Percentiles rank a stretch among this genome's conserved stretches.
Evolutionary conservation across 1,139 yeast species (phyloP).

Genomic region (Suhomyces taliae): DNA sequence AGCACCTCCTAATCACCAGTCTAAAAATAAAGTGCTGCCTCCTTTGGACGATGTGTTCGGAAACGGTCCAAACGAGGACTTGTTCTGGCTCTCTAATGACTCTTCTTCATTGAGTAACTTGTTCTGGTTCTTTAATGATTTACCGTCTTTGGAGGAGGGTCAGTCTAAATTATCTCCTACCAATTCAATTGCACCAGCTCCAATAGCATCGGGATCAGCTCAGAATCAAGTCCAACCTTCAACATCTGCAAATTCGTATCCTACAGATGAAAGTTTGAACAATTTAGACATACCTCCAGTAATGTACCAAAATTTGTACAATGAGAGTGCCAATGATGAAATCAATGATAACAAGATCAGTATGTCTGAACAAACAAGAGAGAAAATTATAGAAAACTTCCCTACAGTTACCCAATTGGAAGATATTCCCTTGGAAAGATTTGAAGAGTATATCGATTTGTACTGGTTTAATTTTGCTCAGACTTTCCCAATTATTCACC

Average conservation of each 20-base stretch:
- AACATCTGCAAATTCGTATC: not conserved
- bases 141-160: not conserved
- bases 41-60: not conserved
- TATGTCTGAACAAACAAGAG: not conserved
- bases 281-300: not conserved
- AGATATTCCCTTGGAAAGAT: not conserved
- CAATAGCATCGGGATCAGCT: too few relatives aligned
- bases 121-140: not conserved
- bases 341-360: not conserved
- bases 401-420: not conserved
- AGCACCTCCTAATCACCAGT: not conserved
- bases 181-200: not conserved
- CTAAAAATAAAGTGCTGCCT: not conserved
- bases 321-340: not conserved
- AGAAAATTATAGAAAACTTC: not conserved
- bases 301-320: constrained; percentile 1
- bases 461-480: constrained; percentile 1
- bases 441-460: not conserved
- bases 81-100: not conserved
- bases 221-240: not conserved
- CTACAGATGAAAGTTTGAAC: not conserved
- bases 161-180: not conserved
- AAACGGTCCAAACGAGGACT: not conserved
- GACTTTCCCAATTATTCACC: not conserved
- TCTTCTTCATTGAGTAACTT: not conserved